Evolutionary conservation across 805 yeast genomes (phyloP), one percentile per base, ranked within the genome.

Genomic region (Lachancea thermotolerans): DNA sequence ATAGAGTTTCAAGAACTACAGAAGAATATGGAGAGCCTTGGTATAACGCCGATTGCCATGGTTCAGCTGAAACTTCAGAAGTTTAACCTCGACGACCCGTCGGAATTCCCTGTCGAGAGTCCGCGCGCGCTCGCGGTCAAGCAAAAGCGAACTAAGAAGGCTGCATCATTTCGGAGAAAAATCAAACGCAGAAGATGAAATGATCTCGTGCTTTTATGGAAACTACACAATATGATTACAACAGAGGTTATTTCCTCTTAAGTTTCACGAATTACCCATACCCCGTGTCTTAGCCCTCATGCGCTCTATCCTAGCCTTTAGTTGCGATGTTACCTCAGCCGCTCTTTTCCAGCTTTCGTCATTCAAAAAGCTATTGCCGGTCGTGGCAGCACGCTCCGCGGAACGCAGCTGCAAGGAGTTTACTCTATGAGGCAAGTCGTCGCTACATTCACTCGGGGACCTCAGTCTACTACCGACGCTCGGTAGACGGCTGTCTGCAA

Each of bases 271-370:
- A 34, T 28, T 44, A 14, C 43, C 41, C 35, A 42, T 51, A 29
- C 56, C 59, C 46, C 67, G 57, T 3, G 69, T 62, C 40, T 82
- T 72, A 10, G 86, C 86, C 59, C 85, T 85, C 96, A 89, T 88
- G 63, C 83, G 82, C 64, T 86, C 95, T 37, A 89, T 89, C 55
- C 96, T 70, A 0, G 89, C 95, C 60, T 83, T 85, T 57, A 89
- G 74, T 62, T 85, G 91, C 3, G 80, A 77, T 0, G 96, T 89
- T 10, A 88, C 95, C 54, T 85, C 95, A 0, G 93, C 90, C 0
- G 96, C 96, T 40, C 91, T 76, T 53, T 75, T 78, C 96, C 96
- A 89, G 53, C 85, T 81, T 43, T 73, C 78, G 48, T 82, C 89
- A 47, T 77, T 85, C 38, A 72, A 71, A 35, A 57, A 46, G 10